Conservation (phyloP, 257 asterid genomes). For the Verbascum thapsus region DNA sequence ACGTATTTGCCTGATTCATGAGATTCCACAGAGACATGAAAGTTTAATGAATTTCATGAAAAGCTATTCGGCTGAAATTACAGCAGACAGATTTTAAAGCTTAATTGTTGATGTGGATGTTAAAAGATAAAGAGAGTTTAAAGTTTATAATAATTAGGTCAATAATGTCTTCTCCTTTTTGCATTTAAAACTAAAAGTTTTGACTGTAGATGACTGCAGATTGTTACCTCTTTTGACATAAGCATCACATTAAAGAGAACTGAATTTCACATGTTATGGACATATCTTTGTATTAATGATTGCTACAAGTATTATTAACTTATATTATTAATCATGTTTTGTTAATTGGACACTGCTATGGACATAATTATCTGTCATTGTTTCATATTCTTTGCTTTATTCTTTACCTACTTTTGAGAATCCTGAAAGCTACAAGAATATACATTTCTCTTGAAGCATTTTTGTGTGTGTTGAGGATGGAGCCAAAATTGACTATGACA, state of each 20-base stretch:
- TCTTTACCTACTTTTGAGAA: conserved; percentile 33
- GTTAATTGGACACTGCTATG: not conserved
- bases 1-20: conserved; percentile 18
- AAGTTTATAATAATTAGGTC: conserved; percentile 41
- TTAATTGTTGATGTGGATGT: conserved; percentile 35
- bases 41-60: conserved; percentile 28
- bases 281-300: not conserved
- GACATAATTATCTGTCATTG: not conserved
- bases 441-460: conserved; percentile 37
- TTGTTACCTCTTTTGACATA: conserved; percentile 2
- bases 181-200: conserved; percentile 31
- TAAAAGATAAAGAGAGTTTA: conserved; percentile 39
- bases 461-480: conserved; percentile 36
- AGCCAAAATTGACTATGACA: conserved; percentile 37
- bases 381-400: conserved; percentile 32
- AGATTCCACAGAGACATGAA: conserved; percentile 22
- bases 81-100: conserved; percentile 25
- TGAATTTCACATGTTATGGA: conserved; percentile 17
- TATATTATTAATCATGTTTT: not conserved
- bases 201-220: conserved; percentile 17
- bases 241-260: conserved; percentile 14
- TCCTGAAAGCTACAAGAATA: conserved; percentile 41
- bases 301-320: conserved; percentile 4
- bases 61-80: conserved; percentile 31
- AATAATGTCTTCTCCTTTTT: conserved; percentile 34